A percentile compares a stretch with the other conserved stretches of the same genome.
Evolutionary conservation across 2,329 filamentous ascomycete genomes (phyloP).

Genomic region (Xylaria sp.): DNA sequence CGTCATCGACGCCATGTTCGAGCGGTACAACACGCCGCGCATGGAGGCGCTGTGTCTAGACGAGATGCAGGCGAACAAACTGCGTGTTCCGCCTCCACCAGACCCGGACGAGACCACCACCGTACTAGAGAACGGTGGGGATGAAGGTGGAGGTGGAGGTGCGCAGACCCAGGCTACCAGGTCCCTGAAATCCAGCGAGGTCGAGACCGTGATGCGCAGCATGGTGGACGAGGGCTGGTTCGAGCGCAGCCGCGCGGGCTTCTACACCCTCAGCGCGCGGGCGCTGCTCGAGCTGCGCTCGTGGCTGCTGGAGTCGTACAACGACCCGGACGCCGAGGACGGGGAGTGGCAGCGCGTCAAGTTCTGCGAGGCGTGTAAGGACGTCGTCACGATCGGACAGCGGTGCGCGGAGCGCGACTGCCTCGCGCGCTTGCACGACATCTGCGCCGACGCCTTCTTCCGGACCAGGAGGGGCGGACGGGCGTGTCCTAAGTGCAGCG

Average conservation of each 20-base stretch:
- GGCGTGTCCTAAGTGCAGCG: slow-evolving; percentile 72
- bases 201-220: slow-evolving; percentile 75
- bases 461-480: slow-evolving; percentile 68
- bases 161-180: slow-evolving; percentile 52
- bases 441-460: slow-evolving; percentile 80
- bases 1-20: slow-evolving; percentile 90
- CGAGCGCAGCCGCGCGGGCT: slow-evolving; percentile 75
- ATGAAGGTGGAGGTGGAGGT: slow-evolving; percentile 45
- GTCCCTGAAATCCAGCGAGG: slow-evolving; percentile 79
- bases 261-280: slow-evolving; percentile 80
- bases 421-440: slow-evolving; percentile 76
- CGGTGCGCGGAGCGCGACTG: slow-evolving; percentile 78
- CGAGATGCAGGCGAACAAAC: slow-evolving; percentile 79
- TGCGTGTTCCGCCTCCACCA: slow-evolving; percentile 64
- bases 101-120: too few relatives aligned
- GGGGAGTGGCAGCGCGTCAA: slow-evolving; percentile 81
- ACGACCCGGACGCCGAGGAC: slow-evolving; percentile 72
- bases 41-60: slow-evolving; percentile 86
- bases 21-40: slow-evolving; percentile 81
- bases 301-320: slow-evolving; percentile 91
- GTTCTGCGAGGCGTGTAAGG: slow-evolving; percentile 86
- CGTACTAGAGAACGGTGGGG: slow-evolving; percentile 38
- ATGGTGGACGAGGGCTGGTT: slow-evolving; percentile 88
- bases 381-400: slow-evolving; percentile 87
- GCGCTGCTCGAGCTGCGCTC: slow-evolving; percentile 84